Evolutionary conservation across 2,329 filamentous ascomycete genomes (phyloP).

Genomic region (Knoxdaviesia capensis): DNA sequence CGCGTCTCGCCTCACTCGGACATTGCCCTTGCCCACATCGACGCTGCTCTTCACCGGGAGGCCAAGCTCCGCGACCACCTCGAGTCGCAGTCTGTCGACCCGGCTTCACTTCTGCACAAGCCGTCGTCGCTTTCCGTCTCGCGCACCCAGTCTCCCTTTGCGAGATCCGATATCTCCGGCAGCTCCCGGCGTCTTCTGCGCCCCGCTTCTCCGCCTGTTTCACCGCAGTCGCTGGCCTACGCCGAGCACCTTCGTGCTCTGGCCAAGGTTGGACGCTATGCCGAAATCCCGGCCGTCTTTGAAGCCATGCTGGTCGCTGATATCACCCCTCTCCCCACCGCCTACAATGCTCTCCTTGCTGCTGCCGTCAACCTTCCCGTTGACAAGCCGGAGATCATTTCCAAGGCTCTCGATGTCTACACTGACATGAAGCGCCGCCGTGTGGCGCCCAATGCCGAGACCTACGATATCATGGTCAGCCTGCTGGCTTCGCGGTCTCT

Average conservation of each 20-base stretch:
- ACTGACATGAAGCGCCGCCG: slow-evolving; percentile 84
- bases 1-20: slow-evolving; percentile 20
- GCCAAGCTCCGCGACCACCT: slow-evolving; percentile 35
- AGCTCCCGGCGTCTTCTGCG: slow-evolving; percentile 16
- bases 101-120: no score
- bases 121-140: slow-evolving; percentile 20
- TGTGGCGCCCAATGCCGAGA: slow-evolving; percentile 62
- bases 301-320: slow-evolving; percentile 74
- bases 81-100: slow-evolving; percentile 10
- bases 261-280: slow-evolving; percentile 51
- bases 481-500: slow-evolving; percentile 64
- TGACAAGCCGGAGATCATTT: slow-evolving; percentile 65
- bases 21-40: slow-evolving; percentile 57
- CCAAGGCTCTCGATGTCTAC: slow-evolving; percentile 87
- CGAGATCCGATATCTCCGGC: no score
- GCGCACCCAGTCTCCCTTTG: slow-evolving; percentile 17
- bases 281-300: slow-evolving; percentile 78
- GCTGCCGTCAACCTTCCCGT: slow-evolving; percentile 68
- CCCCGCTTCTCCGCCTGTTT: slow-evolving; percentile 38
- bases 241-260: slow-evolving; percentile 64
- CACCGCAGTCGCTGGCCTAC: slow-evolving; percentile 48
- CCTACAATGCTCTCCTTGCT: slow-evolving; percentile 82
- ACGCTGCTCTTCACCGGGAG: slow-evolving; percentile 67
- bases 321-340: slow-evolving; percentile 57
- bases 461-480: slow-evolving; percentile 73